Base-by-base conservation (phyloP, 2,329 filamentous ascomycete species). In the Tolypocladium tundrense region DNA sequence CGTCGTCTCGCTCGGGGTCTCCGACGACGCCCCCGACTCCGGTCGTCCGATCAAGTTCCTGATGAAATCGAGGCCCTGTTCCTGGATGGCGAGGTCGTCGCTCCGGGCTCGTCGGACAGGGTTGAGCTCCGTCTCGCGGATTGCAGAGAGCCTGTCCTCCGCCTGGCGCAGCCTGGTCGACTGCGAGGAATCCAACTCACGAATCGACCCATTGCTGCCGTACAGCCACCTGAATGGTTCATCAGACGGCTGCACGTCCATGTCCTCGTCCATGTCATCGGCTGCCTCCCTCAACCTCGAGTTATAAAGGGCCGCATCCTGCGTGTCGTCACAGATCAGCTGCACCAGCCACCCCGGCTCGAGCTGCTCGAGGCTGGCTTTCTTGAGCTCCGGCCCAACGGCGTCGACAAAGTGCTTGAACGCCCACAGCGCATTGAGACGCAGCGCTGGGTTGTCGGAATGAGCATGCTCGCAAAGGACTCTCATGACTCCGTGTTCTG, bases 361-460 rank as follows among this genome's bases (percentile, higher is more conserved):
- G 4, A 97, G 79, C 66, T 89, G 85, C 54, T 92, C 85, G 14
- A 97, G 75, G 60, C 90, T 90, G 53, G 83, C 81, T 66, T 88
- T 87, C 72, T 94, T 96, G 63, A 89, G 77, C 14, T 87, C 82
- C 51, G 87, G 85, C 21, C 82, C 81, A 7, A 88, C 84, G 27
- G 85, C 86, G 61, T 88, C 82, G 3, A 96, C 87, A 54, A 97
- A 81, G 72, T 97, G 91, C 69, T 97, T 97, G 59, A 99, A 76
- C 7, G 91, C 91, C 93, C 94, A 99, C 1, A 99, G 74, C 27
- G 92, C 91, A 65, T 94, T 91, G 33, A 95, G 79, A 31, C 91
- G 85, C 56, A 97, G 77, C 53, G 86, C 84, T n/a, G 88, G 82
- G 66, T 93, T 89, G 53, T 82, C 80, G 0, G 90, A 94, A 69